Conservation (phyloP, 257 asterid genomes). For the Leonotis leonurus region DNA sequence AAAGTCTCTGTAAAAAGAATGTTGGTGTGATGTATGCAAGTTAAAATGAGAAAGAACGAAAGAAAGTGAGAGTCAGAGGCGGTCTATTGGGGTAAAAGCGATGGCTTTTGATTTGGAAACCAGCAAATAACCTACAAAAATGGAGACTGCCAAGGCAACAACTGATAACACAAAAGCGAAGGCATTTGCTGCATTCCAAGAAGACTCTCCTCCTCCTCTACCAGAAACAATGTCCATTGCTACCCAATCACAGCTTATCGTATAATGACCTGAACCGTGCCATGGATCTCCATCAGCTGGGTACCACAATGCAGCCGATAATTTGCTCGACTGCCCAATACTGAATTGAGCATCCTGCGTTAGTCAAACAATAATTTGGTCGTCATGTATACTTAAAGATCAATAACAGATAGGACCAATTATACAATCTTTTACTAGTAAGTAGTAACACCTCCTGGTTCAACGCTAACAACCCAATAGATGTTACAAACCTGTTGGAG, state of each 20-base stretch:
- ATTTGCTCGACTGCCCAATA: conserved; percentile 59
- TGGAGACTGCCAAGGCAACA: conserved; percentile 53
- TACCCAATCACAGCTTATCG: conserved; percentile 71
- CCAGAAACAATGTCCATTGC: conserved; percentile 47
- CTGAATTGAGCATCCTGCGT: conserved; percentile 73
- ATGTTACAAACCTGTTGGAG: conserved; percentile 62
- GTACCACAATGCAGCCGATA: conserved; percentile 73
- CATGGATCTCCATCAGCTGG: conserved; percentile 64
- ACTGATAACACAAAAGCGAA: conserved; percentile 63
- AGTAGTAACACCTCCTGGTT: too few species aligned
- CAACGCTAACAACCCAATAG: not conserved
- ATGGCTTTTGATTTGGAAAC: conserved; percentile 42
- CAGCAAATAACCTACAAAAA: conserved; percentile 48
- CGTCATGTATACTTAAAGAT: too few species aligned
- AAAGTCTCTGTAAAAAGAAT: too few species aligned
- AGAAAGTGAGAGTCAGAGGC: too few species aligned
- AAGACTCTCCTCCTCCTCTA: conserved; percentile 17
- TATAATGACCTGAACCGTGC: conserved; percentile 72
- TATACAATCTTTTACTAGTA: too few species aligned
- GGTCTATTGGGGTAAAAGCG: conserved; percentile 52
- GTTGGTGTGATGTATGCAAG: too few species aligned
- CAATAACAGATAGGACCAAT: too few species aligned
- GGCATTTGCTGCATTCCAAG: conserved; percentile 79
- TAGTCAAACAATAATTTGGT: not conserved
- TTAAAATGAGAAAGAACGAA: too few species aligned